Evolutionary conservation across 148 eudicot species (phyloP).

Genomic region (Oxyria digyna): DNA sequence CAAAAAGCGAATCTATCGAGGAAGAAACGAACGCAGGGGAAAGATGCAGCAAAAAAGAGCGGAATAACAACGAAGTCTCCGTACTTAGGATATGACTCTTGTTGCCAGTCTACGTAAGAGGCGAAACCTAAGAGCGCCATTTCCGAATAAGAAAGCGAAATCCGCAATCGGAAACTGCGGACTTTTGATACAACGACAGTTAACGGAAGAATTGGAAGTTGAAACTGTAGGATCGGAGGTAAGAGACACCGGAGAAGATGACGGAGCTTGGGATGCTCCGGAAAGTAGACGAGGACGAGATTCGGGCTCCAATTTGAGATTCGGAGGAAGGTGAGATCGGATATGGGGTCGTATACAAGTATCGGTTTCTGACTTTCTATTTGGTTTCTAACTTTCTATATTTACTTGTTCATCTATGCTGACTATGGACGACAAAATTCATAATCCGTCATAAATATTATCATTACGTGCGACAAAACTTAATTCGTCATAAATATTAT

Average conservation of each 20-base stretch:
- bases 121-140: constrained; percentile 20
- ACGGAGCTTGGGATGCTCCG: no score
- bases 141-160: neutral
- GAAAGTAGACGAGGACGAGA: no score
- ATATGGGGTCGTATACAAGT: no score
- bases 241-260: neutral
- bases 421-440: no score
- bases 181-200: neutral
- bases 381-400: no score
- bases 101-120: constrained; percentile 47
- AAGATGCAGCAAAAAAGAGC: constrained; percentile 55
- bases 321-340: no score
- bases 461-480: no score
- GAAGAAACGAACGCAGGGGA: constrained; percentile 55
- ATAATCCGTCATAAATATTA: no score
- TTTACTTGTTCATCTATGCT: no score
- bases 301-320: no score
- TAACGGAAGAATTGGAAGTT: neutral
- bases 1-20: constrained; percentile 75
- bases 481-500: no score
- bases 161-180: neutral
- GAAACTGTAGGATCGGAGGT: neutral
- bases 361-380: no score
- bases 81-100: constrained; percentile 56
- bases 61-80: constrained; percentile 53